A percentile compares a stretch with the other conserved stretches of the same genome.
phyloP scores from a whole-genome alignment of 1,139 yeast genomes.

The Hyphopichia burtonii region DNA sequence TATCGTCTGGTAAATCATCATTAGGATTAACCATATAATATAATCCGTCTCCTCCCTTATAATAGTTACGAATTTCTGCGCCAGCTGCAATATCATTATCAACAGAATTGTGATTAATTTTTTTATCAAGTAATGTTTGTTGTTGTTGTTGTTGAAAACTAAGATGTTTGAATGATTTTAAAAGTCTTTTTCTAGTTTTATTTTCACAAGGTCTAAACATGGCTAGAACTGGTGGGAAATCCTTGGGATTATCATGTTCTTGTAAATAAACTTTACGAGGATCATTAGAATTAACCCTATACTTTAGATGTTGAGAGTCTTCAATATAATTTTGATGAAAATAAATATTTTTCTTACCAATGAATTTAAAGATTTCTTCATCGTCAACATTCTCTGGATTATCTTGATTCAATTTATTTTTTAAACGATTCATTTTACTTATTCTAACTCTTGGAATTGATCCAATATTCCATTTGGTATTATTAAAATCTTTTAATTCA shows the following conservation, averaged over 20 bases:
- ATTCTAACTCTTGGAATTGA: conserved; percentile 39
- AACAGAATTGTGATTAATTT: conserved; percentile 8
- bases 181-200: conserved; percentile 39
- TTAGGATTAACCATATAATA: conserved; percentile 41
- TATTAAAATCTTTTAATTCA: conserved; percentile 29
- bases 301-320: conserved; percentile 9
- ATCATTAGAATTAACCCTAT: conserved; percentile 12
- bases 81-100: conserved; percentile 31
- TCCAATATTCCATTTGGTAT: conserved; percentile 43
- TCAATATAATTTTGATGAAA: conserved; percentile 30
- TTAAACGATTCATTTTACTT: conserved; percentile 18
- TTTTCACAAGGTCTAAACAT: conserved; percentile 56
- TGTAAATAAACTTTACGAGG: conserved; percentile 34
- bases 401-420: conserved; percentile 9
- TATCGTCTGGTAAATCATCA: conserved; percentile 61
- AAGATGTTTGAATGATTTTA: conserved; percentile 18
- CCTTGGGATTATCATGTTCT: conserved; percentile 15
- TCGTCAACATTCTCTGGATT: conserved; percentile 9
- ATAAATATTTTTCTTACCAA: conserved; percentile 28
- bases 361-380: conserved; percentile 22
- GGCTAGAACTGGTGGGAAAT: conserved; percentile 43
- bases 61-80: conserved; percentile 34
- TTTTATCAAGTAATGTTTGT: background rate
- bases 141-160: conserved; percentile 6
- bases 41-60: conserved; percentile 57